Base-by-base conservation (phyloP, 495 filamentous ascomycete genomes). In the Amphirosellinia nigrospora region DNA sequence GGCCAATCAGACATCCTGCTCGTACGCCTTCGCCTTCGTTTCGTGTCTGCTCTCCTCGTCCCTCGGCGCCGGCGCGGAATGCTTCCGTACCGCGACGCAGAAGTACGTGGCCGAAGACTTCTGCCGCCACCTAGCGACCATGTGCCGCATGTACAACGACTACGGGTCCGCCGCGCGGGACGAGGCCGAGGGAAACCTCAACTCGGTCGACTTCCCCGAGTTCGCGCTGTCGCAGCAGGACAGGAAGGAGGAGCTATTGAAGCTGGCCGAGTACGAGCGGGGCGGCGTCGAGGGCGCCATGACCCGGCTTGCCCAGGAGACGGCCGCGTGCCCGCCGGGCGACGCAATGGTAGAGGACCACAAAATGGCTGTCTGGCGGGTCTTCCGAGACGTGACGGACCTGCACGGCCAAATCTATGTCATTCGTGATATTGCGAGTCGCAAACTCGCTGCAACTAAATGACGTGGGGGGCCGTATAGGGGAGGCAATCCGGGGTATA, bases 61-160 rank as follows among this genome's bases (percentile, higher is more conserved):
- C 64, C 4, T 39, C 23, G 7, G 10, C 5, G 13, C 23, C 15
- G 62, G 62, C 7, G 39, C 13, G 46, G 70, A n/a, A 11, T 72
- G 30, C 69, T 78, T 34, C 5, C 10, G 23, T 6, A 52, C 67
- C 26, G n/a, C 23, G 4, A 60, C 69, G 19, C 62, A 52, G 59
- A 60, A 60, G 46, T 84, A 83, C 48, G 59, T 82, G 1, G 73
- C 75, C 0, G 55, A 79, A 26, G 80, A 66, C 64, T 2, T 75
- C 0, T 74, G 69, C 32, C 68, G 71, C 4, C 82, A 82, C 59
- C 71, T 85, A 0, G 72, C 81, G 1, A 73, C 66, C 30, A 75
- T 83, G 74, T 81, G 78, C 66, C 72, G 82, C 3, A 72, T 78
- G 74, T 82, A 83, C 55, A 84, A 83, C 64, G 82, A 84, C 69